These are phyloP conservation scores for Tremella fuciformis DNA, from an alignment of 768 basidiomycete species.

Conservation along the genomic window DNA sequence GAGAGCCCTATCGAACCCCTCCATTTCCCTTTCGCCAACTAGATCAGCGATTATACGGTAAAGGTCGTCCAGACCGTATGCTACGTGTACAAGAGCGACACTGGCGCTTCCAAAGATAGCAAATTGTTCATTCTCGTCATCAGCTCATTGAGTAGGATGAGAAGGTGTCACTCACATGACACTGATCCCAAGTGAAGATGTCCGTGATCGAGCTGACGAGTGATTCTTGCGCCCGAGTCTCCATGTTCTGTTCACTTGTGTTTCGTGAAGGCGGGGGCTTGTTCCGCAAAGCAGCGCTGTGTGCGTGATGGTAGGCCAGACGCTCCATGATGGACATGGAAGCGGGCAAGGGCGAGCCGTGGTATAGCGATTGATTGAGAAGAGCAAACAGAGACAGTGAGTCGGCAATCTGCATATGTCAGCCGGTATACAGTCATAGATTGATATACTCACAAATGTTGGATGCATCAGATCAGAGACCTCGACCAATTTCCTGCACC, in stretches of 20 bases:
- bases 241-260: neutral
- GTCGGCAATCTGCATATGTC: slow-evolving; percentile 40
- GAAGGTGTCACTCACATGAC: slow-evolving; percentile 8
- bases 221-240: neutral
- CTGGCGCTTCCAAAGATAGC: slow-evolving; percentile 44
- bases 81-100: slow-evolving; percentile 39
- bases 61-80: slow-evolving; percentile 35
- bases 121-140: slow-evolving; percentile 43
- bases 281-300: neutral
- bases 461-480: slow-evolving; percentile 60
- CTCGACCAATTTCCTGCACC: slow-evolving; percentile 55
- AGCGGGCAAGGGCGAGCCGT: slow-evolving; percentile 38
- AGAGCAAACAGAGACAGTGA: slow-evolving; percentile 38
- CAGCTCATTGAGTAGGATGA: neutral
- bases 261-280: no score
- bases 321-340: slow-evolving; percentile 44
- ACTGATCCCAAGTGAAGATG: slow-evolving; percentile 13
- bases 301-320: slow-evolving; percentile 30
- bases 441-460: neutral
- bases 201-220: neutral
- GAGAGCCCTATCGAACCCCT: slow-evolving; percentile 35
- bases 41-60: slow-evolving; percentile 31
- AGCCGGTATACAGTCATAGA: neutral
- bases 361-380: slow-evolving; percentile 34
- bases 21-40: slow-evolving; percentile 44